A percentile compares a stretch with the other conserved stretches of the same genome.
These are phyloP conservation scores for Didymella segeticola DNA, from an alignment of 2,329 filamentous ascomycete species.

Conservation along the genomic window DNA sequence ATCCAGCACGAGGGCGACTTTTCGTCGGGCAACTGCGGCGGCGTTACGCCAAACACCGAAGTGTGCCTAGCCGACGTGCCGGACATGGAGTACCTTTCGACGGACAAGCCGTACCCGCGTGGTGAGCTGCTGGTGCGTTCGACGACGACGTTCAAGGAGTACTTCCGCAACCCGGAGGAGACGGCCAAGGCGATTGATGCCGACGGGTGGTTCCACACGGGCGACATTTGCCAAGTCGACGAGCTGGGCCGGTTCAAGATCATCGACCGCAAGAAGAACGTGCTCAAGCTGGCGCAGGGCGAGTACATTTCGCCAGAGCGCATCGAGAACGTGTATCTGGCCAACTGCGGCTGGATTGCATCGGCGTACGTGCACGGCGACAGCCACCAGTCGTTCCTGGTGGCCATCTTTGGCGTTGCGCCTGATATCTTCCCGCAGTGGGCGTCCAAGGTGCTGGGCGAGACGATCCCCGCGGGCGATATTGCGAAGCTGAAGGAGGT, in stretches of 20 bases:
- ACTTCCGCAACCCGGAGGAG: conserved; percentile 89
- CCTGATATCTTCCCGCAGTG: conserved; percentile 83
- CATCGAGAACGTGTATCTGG: conserved; percentile 92
- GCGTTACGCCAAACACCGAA: conserved; percentile 71
- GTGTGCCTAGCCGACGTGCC: conserved; percentile 84
- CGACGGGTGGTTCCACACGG: conserved; percentile 97
- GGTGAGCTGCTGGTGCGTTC: conserved; percentile 89
- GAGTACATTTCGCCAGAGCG: conserved; percentile 98
- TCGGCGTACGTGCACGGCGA: conserved; percentile 93
- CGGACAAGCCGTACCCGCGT: conserved; percentile 87
- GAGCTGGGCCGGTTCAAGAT: conserved; percentile 86
- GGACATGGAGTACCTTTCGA: conserved; percentile 89
- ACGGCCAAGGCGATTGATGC: conserved; percentile 80
- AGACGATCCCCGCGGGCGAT: conserved; percentile 69
- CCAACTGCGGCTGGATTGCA: conserved; percentile 77
- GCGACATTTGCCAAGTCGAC: conserved; percentile 88
- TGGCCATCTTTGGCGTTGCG: conserved; percentile 87
- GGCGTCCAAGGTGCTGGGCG: conserved; percentile 77
- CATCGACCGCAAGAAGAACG: conserved; percentile 97
- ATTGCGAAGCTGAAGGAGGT: conserved; percentile 70
- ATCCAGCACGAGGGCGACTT: conserved; percentile 76
- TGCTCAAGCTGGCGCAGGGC: conserved; percentile 96
- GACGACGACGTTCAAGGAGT: conserved; percentile 80
- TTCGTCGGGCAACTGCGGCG: conserved; percentile 81
- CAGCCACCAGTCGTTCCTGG: conserved; percentile 77